These are phyloP conservation scores for Phanerochaete carnosa DNA, from an alignment of 768 basidiomycete species.

Conservation along the genomic window DNA sequence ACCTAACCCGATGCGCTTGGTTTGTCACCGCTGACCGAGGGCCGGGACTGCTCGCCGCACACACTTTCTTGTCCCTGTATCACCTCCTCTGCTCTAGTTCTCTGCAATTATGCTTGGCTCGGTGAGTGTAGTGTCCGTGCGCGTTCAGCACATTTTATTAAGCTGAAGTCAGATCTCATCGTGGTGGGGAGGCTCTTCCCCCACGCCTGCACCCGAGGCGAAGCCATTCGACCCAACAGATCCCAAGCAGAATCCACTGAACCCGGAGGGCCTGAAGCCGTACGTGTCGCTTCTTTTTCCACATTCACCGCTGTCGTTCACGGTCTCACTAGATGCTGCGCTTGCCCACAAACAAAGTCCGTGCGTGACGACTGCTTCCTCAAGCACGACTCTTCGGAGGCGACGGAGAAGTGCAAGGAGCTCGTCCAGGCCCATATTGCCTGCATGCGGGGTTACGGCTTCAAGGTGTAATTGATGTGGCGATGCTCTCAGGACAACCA, in stretches of 20 bases:
- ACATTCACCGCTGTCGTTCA: neutral
- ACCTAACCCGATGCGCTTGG: slow-evolving; percentile 1
- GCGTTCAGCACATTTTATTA: neutral
- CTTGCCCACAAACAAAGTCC: slow-evolving; percentile 91
- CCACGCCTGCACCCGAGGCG: slow-evolving; percentile 16
- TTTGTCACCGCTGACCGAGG: slow-evolving; percentile 3
- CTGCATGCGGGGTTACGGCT: slow-evolving; percentile 91
- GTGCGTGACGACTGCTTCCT: slow-evolving; percentile 95
- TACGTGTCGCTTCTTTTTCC: slow-evolving; percentile 36
- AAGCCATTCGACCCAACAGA: slow-evolving; percentile 62
- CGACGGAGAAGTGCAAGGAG: slow-evolving; percentile 76
- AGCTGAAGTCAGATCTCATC: slow-evolving; percentile 18
- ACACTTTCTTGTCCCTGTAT: neutral
- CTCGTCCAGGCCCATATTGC: slow-evolving; percentile 77
- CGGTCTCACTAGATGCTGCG: slow-evolving; percentile 73
- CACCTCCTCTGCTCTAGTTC: neutral
- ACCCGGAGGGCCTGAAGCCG: slow-evolving; percentile 96
- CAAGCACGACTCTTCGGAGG: slow-evolving; percentile 57
- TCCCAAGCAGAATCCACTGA: slow-evolving; percentile 82
- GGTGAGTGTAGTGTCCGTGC: slow-evolving; percentile 1
- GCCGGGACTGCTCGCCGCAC: neutral
- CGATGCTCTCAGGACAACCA: neutral
- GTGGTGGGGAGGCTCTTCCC: slow-evolving; percentile 20
- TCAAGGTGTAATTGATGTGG: slow-evolving; percentile 57
- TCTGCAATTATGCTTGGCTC: slow-evolving; percentile 10